Percentiles rank a stretch among this genome's conserved stretches.
phyloP scores from a whole-genome alignment of 2,329 filamentous ascomycete species.

The Mycosphaerella sp. region DNA sequence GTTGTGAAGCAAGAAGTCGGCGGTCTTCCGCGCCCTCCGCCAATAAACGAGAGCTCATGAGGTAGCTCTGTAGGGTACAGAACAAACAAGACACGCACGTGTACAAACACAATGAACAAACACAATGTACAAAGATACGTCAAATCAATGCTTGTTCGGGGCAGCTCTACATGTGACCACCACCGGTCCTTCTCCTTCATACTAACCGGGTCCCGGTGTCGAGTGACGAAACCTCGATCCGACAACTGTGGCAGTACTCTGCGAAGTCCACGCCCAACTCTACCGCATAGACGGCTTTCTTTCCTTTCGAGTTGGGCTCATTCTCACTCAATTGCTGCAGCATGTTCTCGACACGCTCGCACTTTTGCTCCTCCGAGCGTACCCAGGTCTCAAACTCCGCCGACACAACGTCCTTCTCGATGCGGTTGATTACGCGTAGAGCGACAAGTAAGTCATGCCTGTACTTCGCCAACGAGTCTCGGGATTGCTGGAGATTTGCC shows the following conservation, averaged over 20 bases:
- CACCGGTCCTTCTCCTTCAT: conserved; percentile 1
- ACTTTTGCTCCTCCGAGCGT: conserved; percentile 67
- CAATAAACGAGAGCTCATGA: too few relatives aligned
- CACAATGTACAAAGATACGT: too few relatives aligned
- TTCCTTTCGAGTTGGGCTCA: neutral
- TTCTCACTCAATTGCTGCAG: conserved; percentile 34
- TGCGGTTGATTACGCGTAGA: conserved; percentile 79
- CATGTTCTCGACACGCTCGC: conserved; percentile 55
- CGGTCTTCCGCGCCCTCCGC: too few relatives aligned
- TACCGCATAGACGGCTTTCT: conserved; percentile 17
- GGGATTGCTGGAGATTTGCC: conserved; percentile 64
- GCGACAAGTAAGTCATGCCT: conserved; percentile 87
- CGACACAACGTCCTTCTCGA: conserved; percentile 78
- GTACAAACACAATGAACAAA: too few relatives aligned
- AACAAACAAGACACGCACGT: too few relatives aligned
- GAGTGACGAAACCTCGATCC: conserved; percentile 33
- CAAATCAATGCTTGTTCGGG: neutral
- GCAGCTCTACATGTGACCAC: neutral
- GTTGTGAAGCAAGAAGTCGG: neutral
- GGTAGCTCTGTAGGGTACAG: too few relatives aligned
- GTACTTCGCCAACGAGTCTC: conserved; percentile 75
- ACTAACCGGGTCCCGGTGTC: conserved; percentile 14
- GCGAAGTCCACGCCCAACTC: conserved; percentile 50
- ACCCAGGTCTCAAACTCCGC: conserved; percentile 96
- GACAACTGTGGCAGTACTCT: conserved; percentile 59